phyloP scores from a whole-genome alignment of 2,329 filamentous ascomycete genomes.

The Penicillium sp. region DNA sequence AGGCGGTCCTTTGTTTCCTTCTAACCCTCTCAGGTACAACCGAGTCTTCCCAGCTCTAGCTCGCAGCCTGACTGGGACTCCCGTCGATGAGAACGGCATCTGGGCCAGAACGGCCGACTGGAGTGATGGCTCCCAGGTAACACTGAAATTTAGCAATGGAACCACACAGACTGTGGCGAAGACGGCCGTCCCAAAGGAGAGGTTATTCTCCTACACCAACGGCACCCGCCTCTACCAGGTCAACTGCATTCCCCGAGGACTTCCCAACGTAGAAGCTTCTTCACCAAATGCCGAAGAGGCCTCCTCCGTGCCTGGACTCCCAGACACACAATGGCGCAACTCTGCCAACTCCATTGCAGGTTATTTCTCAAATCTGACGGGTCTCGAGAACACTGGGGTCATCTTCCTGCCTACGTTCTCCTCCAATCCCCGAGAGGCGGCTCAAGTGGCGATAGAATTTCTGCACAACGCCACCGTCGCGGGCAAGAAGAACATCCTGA shows the following conservation, averaged over 20 bases:
- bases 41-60: constrained; percentile 25
- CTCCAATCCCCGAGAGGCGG: constrained; percentile 21
- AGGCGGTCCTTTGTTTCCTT: background rate
- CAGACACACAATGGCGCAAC: constrained; percentile 23
- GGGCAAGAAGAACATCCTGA: constrained; percentile 63
- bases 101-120: constrained; percentile 24
- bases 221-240: constrained; percentile 22
- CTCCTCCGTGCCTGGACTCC: constrained; percentile 20
- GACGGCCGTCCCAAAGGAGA: constrained; percentile 21
- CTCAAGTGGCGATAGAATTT: constrained; percentile 26
- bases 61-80: constrained; percentile 24
- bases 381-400: constrained; percentile 49
- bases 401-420: constrained; percentile 40
- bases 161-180: constrained; percentile 20
- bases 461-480: constrained; percentile 32
- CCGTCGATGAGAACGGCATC: constrained; percentile 18
- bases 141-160: constrained; percentile 25
- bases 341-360: constrained; percentile 42
- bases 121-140: constrained; percentile 22
- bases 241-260: constrained; percentile 23
- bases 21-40: constrained; percentile 25
- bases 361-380: constrained; percentile 48
- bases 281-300: constrained; percentile 21
- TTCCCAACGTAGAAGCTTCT: constrained; percentile 11
- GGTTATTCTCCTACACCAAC: constrained; percentile 24